A percentile compares a stretch with the other conserved stretches of the same genome.
These are phyloP conservation scores for Chaetoceros muelleri DNA, from an alignment of 108 stramenopile species.

Conservation along the genomic window DNA sequence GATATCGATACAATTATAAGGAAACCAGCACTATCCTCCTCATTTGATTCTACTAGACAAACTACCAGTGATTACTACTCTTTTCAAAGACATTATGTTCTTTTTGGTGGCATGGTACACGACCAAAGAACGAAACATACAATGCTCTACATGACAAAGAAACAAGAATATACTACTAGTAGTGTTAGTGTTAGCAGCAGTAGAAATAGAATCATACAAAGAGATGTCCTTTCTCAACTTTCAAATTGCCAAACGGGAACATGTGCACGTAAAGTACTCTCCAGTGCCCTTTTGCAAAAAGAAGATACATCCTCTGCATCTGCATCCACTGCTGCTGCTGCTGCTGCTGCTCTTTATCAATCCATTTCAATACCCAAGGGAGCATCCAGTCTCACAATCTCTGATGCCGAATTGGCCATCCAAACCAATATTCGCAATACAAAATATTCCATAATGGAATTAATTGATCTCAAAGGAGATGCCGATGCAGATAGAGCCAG, in stretches of 20 bases:
- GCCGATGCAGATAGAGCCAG: conserved; percentile 68
- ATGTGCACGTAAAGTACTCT: conserved; percentile 32
- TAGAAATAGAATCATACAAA: conserved; percentile 28
- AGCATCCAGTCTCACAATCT: conserved; percentile 46
- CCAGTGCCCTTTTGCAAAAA: conserved; percentile 18
- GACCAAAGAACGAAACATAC: too few species aligned
- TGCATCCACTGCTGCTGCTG: too few species aligned
- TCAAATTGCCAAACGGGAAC: conserved; percentile 37
- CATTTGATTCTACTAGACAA: too few species aligned
- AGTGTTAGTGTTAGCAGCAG: too few species aligned
- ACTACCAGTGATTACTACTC: too few species aligned
- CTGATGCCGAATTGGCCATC: conserved; percentile 77
- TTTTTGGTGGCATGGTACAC: too few species aligned
- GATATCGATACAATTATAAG: too few species aligned
- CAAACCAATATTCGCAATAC: conserved; percentile 66
- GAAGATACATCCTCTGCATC: too few species aligned
- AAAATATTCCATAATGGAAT: conserved; percentile 63
- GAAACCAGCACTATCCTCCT: too few species aligned
- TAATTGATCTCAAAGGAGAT: conserved; percentile 76
- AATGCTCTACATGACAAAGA: too few species aligned
- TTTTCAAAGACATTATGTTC: too few species aligned
- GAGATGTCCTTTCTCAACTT: conserved; percentile 18
- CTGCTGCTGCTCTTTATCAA: conserved; percentile 46
- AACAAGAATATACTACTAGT: too few species aligned
- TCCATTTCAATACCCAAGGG: conserved; percentile 50